A percentile compares a stretch with the other conserved stretches of the same genome.
phyloP scores from a whole-genome alignment of 441 rosid genomes.

The Pelargonium australe region DNA sequence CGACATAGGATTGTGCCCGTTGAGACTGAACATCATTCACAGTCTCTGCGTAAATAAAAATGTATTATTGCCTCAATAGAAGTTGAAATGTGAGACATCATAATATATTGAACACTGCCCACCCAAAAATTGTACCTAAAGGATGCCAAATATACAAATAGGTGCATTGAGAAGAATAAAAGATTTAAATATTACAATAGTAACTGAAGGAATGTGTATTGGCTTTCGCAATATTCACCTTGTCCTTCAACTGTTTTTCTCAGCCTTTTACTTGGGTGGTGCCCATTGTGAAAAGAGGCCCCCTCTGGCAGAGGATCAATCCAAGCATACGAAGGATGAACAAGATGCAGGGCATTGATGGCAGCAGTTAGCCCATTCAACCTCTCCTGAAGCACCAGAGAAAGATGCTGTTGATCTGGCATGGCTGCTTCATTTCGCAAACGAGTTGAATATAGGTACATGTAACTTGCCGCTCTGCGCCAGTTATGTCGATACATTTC shows the following conservation, averaged over 20 bases:
- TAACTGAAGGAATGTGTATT: conserved; percentile 3
- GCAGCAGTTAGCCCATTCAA: conserved; percentile 87
- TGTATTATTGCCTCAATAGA: conserved; percentile 15
- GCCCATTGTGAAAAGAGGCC: conserved; percentile 29
- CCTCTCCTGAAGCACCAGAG: conserved; percentile 71
- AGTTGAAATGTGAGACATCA: neutral
- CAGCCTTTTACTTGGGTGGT: conserved; percentile 71
- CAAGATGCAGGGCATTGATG: conserved; percentile 82
- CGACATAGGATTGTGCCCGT: conserved; percentile 44
- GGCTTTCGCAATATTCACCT: conserved; percentile 35
- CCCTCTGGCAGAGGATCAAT: conserved; percentile 57
- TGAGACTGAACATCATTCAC: conserved; percentile 39
- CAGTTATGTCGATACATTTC: conserved; percentile 92
- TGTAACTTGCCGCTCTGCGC: conserved; percentile 86
- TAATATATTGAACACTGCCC: neutral
- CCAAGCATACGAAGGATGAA: conserved; percentile 83
- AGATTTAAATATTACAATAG: conserved; percentile 10
- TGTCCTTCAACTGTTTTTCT: conserved; percentile 47
- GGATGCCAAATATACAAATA: neutral
- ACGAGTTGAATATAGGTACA: conserved; percentile 70
- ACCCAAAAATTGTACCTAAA: conserved; percentile 5
- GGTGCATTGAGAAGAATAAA: conserved; percentile 2
- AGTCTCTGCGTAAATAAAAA: conserved; percentile 29
- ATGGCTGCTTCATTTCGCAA: conserved; percentile 55
- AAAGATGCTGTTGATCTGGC: conserved; percentile 51